Evolutionary conservation across 768 basidiomycete genomes (phyloP).

Genomic region (Hortiboletus flavorubellus): DNA sequence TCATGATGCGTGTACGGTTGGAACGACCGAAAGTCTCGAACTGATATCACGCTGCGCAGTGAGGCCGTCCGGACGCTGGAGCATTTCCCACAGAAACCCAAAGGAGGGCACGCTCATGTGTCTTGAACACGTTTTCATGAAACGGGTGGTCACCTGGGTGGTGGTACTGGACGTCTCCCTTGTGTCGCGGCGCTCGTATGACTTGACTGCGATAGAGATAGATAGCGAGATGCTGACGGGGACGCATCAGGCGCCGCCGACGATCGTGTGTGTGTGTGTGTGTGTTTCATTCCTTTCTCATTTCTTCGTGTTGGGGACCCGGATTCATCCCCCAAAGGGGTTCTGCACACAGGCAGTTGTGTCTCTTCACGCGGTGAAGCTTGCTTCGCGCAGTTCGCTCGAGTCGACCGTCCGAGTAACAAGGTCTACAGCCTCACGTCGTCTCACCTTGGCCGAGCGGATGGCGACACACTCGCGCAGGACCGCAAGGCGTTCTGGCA

Average conservation of each 20-base stretch:
- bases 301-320: neutral
- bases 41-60: neutral
- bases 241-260: neutral
- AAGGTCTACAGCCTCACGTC: neutral
- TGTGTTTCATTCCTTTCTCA: neutral
- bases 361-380: neutral
- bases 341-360: neutral
- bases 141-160: conserved; percentile 9
- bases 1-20: neutral
- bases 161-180: neutral
- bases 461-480: neutral
- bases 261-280: too few relatives aligned
- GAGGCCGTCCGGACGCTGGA: neutral
- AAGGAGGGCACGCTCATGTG: conserved; percentile 13
- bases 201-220: conserved; percentile 7
- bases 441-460: neutral
- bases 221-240: conserved; percentile 1
- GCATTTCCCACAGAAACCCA: neutral
- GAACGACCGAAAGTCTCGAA: neutral
- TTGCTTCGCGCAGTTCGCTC: neutral
- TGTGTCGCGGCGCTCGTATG: conserved; percentile 1
- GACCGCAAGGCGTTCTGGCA: neutral
- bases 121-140: conserved; percentile 10
- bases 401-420: neutral
- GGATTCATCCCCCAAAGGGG: neutral